Evolutionary conservation across 176 grass and related monocot species (phyloP).

Genomic region (Oropetium thomaeum): DNA sequence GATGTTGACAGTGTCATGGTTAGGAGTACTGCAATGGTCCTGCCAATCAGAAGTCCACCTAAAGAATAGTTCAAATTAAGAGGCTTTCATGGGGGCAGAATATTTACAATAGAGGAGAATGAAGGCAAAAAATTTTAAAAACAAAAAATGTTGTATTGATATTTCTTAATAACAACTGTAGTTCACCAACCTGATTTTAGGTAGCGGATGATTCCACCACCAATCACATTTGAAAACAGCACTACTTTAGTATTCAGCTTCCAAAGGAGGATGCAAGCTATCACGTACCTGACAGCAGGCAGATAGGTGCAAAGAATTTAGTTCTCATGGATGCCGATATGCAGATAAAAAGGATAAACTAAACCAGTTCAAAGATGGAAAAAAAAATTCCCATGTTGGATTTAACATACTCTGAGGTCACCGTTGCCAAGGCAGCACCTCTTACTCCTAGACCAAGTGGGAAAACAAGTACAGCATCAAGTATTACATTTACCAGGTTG

Average conservation of each 20-base stretch:
- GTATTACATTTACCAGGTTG: no score
- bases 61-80: slow-evolving; percentile 14
- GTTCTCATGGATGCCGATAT: no score
- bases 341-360: no score
- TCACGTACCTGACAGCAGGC: slow-evolving; percentile 55
- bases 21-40: slow-evolving; percentile 67
- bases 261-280: slow-evolving; percentile 68
- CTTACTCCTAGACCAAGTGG: no score
- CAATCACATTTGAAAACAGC: slow-evolving; percentile 51
- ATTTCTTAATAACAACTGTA: neutral
- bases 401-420: no score
- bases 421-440: no score
- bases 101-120: no score
- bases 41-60: slow-evolving; percentile 74
- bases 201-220: slow-evolving; percentile 51
- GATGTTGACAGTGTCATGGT: slow-evolving; percentile 75
- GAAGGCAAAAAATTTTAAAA: neutral
- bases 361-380: no score
- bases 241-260: slow-evolving; percentile 75
- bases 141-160: no score
- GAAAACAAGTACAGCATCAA: no score
- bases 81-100: neutral
- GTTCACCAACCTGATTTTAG: slow-evolving; percentile 71
- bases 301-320: no score
- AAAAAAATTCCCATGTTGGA: no score